Evolutionary conservation across 2,329 filamentous ascomycete genomes (phyloP).

Genomic region (Diaporthe eres): DNA sequence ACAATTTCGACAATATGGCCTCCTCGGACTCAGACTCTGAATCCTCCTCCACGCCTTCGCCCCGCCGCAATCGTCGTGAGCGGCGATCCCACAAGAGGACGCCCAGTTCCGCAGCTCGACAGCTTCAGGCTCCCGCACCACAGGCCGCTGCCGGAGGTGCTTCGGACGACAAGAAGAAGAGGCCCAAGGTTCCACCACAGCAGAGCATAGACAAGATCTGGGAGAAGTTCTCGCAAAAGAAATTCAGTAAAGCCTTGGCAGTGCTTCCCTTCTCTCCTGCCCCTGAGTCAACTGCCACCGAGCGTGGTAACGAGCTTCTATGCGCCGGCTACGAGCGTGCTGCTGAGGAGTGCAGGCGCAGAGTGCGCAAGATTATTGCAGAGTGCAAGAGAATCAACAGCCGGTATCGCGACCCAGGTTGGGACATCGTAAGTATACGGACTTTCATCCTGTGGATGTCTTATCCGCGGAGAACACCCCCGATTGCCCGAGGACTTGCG

Average conservation of each 20-base stretch:
- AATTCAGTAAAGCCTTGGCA: constrained; percentile 75
- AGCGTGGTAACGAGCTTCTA: constrained; percentile 72
- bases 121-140: not conserved
- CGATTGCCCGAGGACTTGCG: not conserved
- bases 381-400: constrained; percentile 82
- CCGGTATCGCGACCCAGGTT: constrained; percentile 80
- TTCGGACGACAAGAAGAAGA: constrained; percentile 68
- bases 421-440: constrained; percentile 65
- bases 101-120: not conserved
- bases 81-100: constrained; percentile 14
- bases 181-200: constrained; percentile 72
- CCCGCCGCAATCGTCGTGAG: constrained; percentile 31
- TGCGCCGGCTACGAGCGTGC: constrained; percentile 74
- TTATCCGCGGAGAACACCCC: not conserved
- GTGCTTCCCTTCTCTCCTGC: constrained; percentile 76
- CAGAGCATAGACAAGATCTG: constrained; percentile 77
- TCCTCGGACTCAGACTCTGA: constrained; percentile 40
- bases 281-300: constrained; percentile 62
- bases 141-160: constrained; percentile 45
- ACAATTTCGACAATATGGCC: not conserved
- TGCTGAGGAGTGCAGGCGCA: constrained; percentile 73
- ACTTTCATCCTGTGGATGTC: not conserved
- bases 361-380: constrained; percentile 72
- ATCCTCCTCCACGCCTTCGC: constrained; percentile 5
- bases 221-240: constrained; percentile 71